Conservation (phyloP, 768 basidiomycete genomes). For the Phlegmacium glaucopus region DNA sequence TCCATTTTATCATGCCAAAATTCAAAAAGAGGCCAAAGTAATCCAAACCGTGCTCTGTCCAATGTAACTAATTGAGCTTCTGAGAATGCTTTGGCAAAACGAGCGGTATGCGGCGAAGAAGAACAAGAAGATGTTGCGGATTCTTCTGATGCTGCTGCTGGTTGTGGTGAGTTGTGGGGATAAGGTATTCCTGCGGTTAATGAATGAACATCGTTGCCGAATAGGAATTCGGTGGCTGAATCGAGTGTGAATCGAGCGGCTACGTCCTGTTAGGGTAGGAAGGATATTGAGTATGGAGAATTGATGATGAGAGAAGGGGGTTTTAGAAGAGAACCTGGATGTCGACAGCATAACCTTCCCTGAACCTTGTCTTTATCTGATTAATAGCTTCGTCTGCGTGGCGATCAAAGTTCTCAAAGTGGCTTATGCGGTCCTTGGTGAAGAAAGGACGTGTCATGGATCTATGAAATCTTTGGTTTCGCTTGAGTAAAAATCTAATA, state of each 20-base stretch:
- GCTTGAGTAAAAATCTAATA: background rate
- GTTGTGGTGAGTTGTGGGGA: constrained; percentile 25
- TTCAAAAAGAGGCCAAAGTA: background rate
- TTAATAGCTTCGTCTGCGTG: constrained; percentile 44
- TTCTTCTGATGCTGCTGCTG: background rate
- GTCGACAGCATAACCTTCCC: constrained; percentile 47
- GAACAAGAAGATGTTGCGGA: background rate
- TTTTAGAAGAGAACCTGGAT: constrained; percentile 39
- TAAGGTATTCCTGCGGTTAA: constrained; percentile 49
- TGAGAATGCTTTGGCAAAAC: background rate
- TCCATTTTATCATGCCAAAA: background rate
- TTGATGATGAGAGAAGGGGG: too few species aligned
- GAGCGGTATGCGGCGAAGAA: background rate
- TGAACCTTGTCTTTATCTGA: constrained; percentile 39
- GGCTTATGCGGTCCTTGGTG: constrained; percentile 50
- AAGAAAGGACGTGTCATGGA: constrained; percentile 69
- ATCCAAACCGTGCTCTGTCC: background rate
- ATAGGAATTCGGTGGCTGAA: constrained; percentile 58
- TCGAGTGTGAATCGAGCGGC: constrained; percentile 56
- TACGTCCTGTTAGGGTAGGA: constrained; percentile 28
- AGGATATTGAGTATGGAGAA: background rate
- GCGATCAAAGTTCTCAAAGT: constrained; percentile 57
- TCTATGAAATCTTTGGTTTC: constrained; percentile 46
- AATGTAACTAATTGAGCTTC: background rate
- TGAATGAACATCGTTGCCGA: constrained; percentile 46